These are phyloP conservation scores for Gigaspora rosea DNA, from an alignment of 192 early-diverging fungal species.

Conservation along the genomic window DNA sequence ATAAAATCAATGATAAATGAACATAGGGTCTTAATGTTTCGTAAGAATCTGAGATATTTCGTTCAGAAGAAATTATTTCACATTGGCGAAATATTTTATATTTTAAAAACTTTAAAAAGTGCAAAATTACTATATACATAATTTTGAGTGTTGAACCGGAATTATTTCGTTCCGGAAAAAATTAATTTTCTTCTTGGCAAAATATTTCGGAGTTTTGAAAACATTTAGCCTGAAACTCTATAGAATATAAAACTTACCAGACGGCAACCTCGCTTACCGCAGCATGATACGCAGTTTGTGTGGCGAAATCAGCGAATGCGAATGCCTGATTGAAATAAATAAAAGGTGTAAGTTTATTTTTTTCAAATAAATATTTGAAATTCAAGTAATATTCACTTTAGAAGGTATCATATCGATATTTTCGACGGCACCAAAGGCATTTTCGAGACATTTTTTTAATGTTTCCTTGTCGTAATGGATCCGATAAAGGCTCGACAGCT, in stretches of 20 bases:
- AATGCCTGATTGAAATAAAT: neutral
- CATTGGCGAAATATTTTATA: too few relatives aligned
- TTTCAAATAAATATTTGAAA: neutral
- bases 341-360: neutral
- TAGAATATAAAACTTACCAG: neutral
- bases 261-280: slow-evolving; percentile 5
- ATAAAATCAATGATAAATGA: neutral
- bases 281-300: neutral
- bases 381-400: neutral
- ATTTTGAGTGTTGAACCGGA: too few relatives aligned
- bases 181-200: too few relatives aligned
- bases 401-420: slow-evolving; percentile 22
- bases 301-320: slow-evolving; percentile 2
- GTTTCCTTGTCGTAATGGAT: slow-evolving; percentile 9
- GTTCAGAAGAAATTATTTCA: too few relatives aligned
- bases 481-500: slow-evolving; percentile 2
- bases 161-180: too few relatives aligned
- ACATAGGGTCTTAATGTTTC: too few relatives aligned
- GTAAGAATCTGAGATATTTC: too few relatives aligned
- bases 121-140: too few relatives aligned
- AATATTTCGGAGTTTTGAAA: too few relatives aligned
- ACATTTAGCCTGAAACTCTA: too few relatives aligned
- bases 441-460: slow-evolving; percentile 1
- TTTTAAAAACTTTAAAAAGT: too few relatives aligned
- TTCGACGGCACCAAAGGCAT: neutral